phyloP scores from a whole-genome alignment of 352 stramenopile genomes.

The Phytophthora cactorum region DNA sequence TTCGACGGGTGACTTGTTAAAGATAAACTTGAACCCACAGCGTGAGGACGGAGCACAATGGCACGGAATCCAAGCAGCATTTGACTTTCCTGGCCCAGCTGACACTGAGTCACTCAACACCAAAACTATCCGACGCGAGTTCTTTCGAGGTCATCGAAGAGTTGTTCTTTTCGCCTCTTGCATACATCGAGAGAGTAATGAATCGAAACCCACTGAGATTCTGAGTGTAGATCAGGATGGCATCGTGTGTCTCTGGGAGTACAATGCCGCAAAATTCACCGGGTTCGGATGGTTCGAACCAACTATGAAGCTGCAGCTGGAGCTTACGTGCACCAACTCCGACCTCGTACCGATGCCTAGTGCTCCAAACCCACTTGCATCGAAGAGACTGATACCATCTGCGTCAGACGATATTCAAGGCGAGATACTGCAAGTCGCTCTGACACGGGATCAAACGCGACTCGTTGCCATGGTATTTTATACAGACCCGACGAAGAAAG shows the following conservation, averaged over 20 bases:
- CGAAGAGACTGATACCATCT: neutral
- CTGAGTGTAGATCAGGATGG: conserved; percentile 54
- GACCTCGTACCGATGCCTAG: neutral
- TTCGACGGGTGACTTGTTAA: conserved; percentile 42
- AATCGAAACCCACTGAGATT: conserved; percentile 21
- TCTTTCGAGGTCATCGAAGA: conserved; percentile 46
- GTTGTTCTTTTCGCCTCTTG: conserved; percentile 44
- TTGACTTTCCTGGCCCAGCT: conserved; percentile 31
- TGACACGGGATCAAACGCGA: conserved; percentile 36
- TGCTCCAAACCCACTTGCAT: conserved; percentile 2
- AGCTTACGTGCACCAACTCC: conserved; percentile 26
- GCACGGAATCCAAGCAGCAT: conserved; percentile 32
- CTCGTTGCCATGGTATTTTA: conserved; percentile 58
- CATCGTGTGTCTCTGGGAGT: conserved; percentile 50
- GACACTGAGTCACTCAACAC: conserved; percentile 6
- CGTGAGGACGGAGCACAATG: neutral
- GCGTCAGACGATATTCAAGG: conserved; percentile 7
- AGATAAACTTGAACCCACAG: conserved; percentile 34
- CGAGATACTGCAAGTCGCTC: conserved; percentile 52
- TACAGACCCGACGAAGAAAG: conserved; percentile 27
- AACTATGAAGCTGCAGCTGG: conserved; percentile 24
- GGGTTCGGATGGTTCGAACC: conserved; percentile 58
- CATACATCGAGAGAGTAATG: conserved; percentile 17
- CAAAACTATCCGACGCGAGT: conserved; percentile 35
- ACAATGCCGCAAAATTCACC: conserved; percentile 38